phyloP scores from a whole-genome alignment of 306 rosid species.

The Acacia melanoxylon region DNA sequence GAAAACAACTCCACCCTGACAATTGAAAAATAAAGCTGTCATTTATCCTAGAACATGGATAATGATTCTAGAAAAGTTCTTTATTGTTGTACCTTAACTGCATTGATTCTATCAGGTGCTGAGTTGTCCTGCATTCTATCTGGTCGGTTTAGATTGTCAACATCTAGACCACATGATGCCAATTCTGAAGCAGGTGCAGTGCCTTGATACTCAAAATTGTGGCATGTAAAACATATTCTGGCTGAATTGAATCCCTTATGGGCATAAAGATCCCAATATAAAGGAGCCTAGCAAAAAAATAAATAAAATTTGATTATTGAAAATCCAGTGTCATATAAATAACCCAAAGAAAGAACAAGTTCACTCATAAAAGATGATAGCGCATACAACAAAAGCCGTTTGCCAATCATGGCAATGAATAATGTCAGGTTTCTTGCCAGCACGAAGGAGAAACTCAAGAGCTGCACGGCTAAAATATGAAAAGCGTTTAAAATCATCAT shows the following conservation, averaged over 20 bases:
- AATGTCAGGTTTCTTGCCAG: conserved; percentile 97
- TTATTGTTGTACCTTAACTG: conserved; percentile 72
- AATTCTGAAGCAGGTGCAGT: conserved; percentile 77
- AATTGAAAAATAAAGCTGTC: conserved; percentile 28
- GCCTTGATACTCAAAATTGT: conserved; percentile 98
- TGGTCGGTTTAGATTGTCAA: conserved; percentile 61
- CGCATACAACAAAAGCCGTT: conserved; percentile 89
- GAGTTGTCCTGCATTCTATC: conserved; percentile 96
- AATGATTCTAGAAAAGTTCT: conserved; percentile 11
- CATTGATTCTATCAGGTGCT: conserved; percentile 72
- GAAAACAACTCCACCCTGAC: conserved; percentile 92
- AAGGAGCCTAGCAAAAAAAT: conserved; percentile 75
- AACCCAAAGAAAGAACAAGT: conserved; percentile 21
- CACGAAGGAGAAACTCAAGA: conserved; percentile 86
- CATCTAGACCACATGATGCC: conserved; percentile 86
- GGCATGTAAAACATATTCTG: conserved; percentile 97
- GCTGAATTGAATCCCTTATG: conserved; percentile 89
- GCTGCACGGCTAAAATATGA: conserved; percentile 93
- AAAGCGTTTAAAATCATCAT: conserved; percentile 88
- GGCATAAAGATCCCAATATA: conserved; percentile 84
- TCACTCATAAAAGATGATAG: conserved; percentile 26
- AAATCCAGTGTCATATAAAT: conserved; percentile 2
- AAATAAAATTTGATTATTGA: conserved; percentile 2
- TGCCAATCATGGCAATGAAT: conserved; percentile 99
- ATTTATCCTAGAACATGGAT: conserved; percentile 22